These are phyloP conservation scores for Colletotrichum zoysiae DNA, from an alignment of 2,329 filamentous ascomycete species.

Conservation along the genomic window DNA sequence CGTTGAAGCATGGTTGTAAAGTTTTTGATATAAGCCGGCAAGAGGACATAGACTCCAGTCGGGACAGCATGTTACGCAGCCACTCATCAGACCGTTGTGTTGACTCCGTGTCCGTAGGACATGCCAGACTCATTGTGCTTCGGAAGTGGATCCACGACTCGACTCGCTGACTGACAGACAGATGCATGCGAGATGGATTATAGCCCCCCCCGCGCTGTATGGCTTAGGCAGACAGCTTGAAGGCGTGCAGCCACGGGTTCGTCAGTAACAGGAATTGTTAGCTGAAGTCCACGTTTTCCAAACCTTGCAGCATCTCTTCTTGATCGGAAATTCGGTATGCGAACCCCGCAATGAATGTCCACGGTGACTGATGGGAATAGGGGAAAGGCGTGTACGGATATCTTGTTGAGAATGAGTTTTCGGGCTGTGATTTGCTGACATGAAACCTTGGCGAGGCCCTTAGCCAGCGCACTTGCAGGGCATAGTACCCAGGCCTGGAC, in stretches of 20 bases:
- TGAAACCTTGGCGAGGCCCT: not conserved
- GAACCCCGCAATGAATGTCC: not conserved
- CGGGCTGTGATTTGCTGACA: not conserved
- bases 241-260: not conserved
- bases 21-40: not conserved
- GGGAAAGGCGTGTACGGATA: not conserved
- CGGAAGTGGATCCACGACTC: not conserved
- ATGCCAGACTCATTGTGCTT: not conserved
- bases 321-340: not conserved
- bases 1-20: not conserved
- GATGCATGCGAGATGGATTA: not conserved
- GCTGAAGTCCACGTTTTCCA: not conserved
- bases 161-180: not conserved
- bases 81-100: not conserved
- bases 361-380: not conserved
- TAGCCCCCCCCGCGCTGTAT: not conserved
- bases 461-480: constrained; percentile 3
- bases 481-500: not conserved
- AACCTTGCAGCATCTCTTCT: not conserved
- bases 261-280: not conserved
- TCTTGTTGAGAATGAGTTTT: not conserved
- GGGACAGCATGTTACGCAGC: not conserved
- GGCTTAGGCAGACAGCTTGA: constrained; percentile 4
- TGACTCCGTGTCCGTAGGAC: constrained; percentile 21
- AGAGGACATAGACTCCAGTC: not conserved